Evolutionary conservation across 2,329 filamentous ascomycete species (phyloP).

Genomic region (Fusarium xylarioides): DNA sequence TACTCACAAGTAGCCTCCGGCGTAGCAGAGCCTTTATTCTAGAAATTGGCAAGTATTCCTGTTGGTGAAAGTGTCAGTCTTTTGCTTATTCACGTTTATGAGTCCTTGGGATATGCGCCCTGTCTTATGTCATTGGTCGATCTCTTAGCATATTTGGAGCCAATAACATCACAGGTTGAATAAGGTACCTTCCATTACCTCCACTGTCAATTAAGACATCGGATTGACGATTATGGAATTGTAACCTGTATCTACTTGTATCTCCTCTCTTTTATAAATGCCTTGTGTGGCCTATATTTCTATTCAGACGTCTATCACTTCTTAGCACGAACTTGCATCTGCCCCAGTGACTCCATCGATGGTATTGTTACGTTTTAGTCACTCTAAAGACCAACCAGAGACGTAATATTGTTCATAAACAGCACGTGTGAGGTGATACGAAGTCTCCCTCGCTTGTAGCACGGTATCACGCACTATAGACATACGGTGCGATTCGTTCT

Average conservation of each 20-base stretch:
- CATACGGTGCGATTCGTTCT: too few species aligned
- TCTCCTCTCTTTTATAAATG: neutral
- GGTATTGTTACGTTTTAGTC: neutral
- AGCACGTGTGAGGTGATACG: neutral
- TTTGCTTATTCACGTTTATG: conserved; percentile 22
- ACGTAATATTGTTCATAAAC: neutral
- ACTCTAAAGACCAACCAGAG: neutral
- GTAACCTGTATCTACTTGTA: neutral
- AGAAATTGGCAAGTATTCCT: neutral
- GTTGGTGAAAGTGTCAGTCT: neutral
- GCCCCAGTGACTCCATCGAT: neutral
- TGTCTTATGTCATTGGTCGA: conserved; percentile 23
- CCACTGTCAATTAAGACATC: neutral
- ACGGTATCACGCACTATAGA: neutral
- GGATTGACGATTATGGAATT: neutral
- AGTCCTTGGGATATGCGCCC: neutral
- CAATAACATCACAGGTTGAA: neutral
- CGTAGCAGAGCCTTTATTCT: neutral
- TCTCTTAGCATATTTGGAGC: neutral
- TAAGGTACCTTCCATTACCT: neutral
- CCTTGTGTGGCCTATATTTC: neutral
- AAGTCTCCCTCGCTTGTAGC: neutral
- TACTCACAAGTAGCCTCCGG: neutral
- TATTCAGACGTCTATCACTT: neutral
- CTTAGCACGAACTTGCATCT: neutral